Evolutionary conservation across 2,329 filamentous ascomycete genomes (phyloP), one percentile per base, ranked within the genome.

Genomic region (Colletotrichum sublineola): DNA sequence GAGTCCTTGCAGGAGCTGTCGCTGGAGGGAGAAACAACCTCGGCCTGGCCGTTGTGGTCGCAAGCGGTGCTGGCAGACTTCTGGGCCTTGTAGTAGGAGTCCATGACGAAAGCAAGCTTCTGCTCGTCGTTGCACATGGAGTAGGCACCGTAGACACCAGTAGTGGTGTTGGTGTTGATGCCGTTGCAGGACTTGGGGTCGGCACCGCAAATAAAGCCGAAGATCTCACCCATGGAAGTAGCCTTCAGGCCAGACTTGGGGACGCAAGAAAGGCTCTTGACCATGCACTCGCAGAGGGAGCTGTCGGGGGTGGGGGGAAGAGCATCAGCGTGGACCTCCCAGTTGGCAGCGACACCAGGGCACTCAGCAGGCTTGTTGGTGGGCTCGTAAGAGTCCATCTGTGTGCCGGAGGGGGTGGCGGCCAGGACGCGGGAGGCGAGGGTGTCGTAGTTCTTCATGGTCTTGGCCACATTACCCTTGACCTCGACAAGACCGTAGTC

Each of bases 231-330:
- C 78, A 90, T 92, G 68, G 90, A 84, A 66, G 91, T 86, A 62
- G 84, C 80, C 75, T 87, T 84, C 33, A 94, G 84, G 77, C 83
- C 82, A 58, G 86, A 82, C 57, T 88, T 85, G 73, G 94, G 90
- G 38, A 88, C 87, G 84, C 96, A 99, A 71, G 85, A 84, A 69
- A 97, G 85, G 56, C 90, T 90, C 75, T 89, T 85, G 81, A 89
- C 88, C 94, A 97, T 97, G 89, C 96, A 99, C 70, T 87, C 82
- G 88, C 96, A 99, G 58, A 97, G 91, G 56, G 90, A 79, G 57
- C 89, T 79, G 84, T 98, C 94, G 75, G 95, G 95, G 14, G 89
- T 89, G 12, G 95, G 96, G 38, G 96, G 96, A 44, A 99, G 93
- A 70, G 84, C 85, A 55, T 87, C 86, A 74, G 88, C 86, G 55